Conservation (phyloP, 345 rosid genomes). For the Nephelium lappaceum region DNA sequence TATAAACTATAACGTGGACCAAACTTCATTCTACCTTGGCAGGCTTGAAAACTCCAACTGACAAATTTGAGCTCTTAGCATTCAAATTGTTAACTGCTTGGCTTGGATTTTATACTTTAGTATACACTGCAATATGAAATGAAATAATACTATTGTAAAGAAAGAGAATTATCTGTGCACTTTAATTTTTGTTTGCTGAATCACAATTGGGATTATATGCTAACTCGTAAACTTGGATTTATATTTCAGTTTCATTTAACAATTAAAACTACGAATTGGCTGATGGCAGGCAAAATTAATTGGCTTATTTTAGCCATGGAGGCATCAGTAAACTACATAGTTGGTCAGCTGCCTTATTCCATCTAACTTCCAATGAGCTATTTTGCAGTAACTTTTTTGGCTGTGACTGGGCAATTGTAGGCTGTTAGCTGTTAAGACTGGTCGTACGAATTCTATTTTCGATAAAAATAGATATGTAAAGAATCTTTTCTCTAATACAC, state of each 20-base stretch:
- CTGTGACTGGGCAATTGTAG: background rate
- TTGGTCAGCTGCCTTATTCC: background rate
- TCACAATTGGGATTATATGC: background rate
- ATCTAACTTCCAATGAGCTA: background rate
- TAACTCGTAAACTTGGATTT: background rate
- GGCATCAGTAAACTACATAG: slow-evolving; percentile 55
- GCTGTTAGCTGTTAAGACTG: background rate
- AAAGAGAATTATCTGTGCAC: background rate
- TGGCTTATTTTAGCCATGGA: slow-evolving; percentile 87
- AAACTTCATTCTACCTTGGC: too few species aligned
- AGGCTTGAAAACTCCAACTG: too few species aligned
- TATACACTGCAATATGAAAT: background rate
- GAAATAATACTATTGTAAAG: too few species aligned
- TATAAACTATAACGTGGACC: too few species aligned
- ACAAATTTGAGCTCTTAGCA: too few species aligned
- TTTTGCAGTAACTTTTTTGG: background rate
- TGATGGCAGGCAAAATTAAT: slow-evolving; percentile 79
- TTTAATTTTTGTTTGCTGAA: background rate
- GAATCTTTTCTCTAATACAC: background rate
- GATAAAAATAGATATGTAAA: background rate
- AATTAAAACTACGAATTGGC: background rate
- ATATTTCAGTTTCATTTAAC: background rate
- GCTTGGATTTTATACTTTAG: background rate
- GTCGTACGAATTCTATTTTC: background rate
- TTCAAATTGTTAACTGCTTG: too few species aligned